These are phyloP conservation scores for Ceratorhiza oryzae-sativae DNA, from an alignment of 1,284 basidiomycete species.

Conservation along the genomic window DNA sequence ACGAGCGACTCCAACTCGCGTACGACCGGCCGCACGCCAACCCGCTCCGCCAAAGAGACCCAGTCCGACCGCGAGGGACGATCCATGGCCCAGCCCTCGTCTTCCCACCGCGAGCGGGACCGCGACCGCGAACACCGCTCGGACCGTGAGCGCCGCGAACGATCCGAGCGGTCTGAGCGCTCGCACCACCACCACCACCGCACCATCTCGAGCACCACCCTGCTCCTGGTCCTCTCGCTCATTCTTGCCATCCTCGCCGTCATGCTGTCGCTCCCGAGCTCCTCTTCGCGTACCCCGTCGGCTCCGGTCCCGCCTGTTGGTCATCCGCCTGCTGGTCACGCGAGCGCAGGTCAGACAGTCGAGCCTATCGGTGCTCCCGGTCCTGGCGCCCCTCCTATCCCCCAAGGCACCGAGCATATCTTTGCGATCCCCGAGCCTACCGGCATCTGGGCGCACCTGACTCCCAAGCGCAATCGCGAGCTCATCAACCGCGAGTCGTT, in stretches of 20 bases:
- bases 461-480: constrained; percentile 78
- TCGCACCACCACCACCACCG: constrained; percentile 76
- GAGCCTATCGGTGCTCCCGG: background rate
- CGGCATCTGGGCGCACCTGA: constrained; percentile 72
- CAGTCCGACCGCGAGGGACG: constrained; percentile 23
- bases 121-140: constrained; percentile 62
- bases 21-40: constrained; percentile 18
- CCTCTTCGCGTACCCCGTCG: constrained; percentile 45
- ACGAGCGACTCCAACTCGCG: constrained; percentile 25
- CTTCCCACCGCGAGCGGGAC: constrained; percentile 64
- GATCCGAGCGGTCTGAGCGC: constrained; percentile 44
- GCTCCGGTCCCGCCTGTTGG: constrained; percentile 27
- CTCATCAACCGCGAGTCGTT: constrained; percentile 76
- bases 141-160: constrained; percentile 59
- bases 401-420: constrained; percentile 46
- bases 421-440: constrained; percentile 53
- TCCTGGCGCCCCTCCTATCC: background rate
- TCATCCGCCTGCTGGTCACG: background rate
- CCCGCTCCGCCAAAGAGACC: constrained; percentile 23
- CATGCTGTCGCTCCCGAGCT: constrained; percentile 79
- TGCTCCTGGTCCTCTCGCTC: constrained; percentile 80
- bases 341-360: background rate
- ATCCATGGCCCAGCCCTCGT: constrained; percentile 73
- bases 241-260: constrained; percentile 81
- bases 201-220: constrained; percentile 85